Evolutionary conservation across 2,329 filamentous ascomycete genomes (phyloP), one percentile per base, ranked within the genome.

Genomic region (Fusarium falciforme): DNA sequence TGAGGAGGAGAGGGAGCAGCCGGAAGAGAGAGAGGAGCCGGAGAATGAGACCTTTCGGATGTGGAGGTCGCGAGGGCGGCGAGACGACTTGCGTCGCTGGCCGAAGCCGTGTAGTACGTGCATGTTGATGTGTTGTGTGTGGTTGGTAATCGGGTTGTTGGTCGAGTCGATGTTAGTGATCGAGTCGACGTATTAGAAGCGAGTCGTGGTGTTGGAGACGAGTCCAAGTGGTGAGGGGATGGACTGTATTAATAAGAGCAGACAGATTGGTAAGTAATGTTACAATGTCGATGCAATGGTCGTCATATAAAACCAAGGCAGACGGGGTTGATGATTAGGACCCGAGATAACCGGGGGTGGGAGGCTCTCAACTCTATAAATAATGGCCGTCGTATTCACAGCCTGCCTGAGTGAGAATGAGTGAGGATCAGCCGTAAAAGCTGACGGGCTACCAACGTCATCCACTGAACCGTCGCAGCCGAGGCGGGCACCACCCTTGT

Each of bases 41-140:
- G 83, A 84, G 74, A 84, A 82, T 52, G 83, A 84, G 57, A 84
- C 74, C 77, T 84, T 84, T 77, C 83, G 82, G 66, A 84, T 84
- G 69, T 83, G 81, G 27, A 84, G 79, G 62, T 83, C 79, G 57
- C 81, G 79, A 36, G 83, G 81, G 25, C 78, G 78, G 60, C 73
- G 80, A 67, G 78, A 69, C 60, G 79, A 76, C 77, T 83, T 83
- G 71, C 82, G 80, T 74, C 81, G 77, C 61, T 82, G 78, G 75
- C 79, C 77, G 76, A 83, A 82, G 75, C 82, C 78, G 71, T 80
- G 79, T 66, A 84, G 75, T 47, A 84, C 80, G 71, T 82, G 81
- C 82, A 84, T 84, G 64, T 66, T 65, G 64, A 49, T 66, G 31
- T 58, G 58, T 27, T 68, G 60, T 66, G 57, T 65, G 55, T 54